These are phyloP conservation scores for Lentinula sp. DNA, from an alignment of 768 basidiomycete species.

Conservation along the genomic window DNA sequence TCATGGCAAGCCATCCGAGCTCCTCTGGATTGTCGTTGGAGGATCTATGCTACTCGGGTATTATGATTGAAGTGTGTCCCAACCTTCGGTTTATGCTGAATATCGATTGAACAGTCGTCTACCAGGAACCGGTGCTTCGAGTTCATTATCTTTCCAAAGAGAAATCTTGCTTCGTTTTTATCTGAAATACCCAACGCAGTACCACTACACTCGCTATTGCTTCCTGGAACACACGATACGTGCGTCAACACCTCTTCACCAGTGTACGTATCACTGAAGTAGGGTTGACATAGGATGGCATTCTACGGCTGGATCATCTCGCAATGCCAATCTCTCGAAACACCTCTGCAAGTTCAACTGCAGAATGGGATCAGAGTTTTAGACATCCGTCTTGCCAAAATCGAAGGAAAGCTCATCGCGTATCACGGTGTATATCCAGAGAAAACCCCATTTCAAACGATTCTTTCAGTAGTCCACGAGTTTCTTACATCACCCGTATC, in stretches of 20 bases:
- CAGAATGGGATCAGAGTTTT: conserved; percentile 73
- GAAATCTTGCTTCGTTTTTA: conserved; percentile 54
- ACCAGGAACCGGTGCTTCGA: conserved; percentile 31
- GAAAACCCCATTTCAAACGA: conserved; percentile 56
- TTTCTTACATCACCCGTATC: conserved; percentile 60
- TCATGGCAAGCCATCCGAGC: conserved; percentile 49
- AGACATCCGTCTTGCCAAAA: conserved; percentile 74
- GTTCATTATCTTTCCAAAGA: conserved; percentile 53
- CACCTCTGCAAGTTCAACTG: conserved; percentile 64
- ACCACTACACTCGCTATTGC: conserved; percentile 65
- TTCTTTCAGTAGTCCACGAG: conserved; percentile 52
- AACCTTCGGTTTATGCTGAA: background rate
- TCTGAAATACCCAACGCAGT: conserved; percentile 58
- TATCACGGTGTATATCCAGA: conserved; percentile 80
- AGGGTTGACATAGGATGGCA: conserved; percentile 50
- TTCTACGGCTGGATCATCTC: conserved; percentile 83
- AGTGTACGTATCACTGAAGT: background rate
- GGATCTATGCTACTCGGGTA: conserved; percentile 57
- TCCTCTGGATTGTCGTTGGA: conserved; percentile 50
- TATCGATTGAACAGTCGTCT: conserved; percentile 20
- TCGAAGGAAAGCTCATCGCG: conserved; percentile 57
- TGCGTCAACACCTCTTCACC: conserved; percentile 22
- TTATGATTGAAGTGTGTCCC: background rate
- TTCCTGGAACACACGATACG: conserved; percentile 79
- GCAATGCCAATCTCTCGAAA: conserved; percentile 71